Evolutionary conservation across 129 eudicot species (phyloP).

Genomic region (Saussurea involucrata): DNA sequence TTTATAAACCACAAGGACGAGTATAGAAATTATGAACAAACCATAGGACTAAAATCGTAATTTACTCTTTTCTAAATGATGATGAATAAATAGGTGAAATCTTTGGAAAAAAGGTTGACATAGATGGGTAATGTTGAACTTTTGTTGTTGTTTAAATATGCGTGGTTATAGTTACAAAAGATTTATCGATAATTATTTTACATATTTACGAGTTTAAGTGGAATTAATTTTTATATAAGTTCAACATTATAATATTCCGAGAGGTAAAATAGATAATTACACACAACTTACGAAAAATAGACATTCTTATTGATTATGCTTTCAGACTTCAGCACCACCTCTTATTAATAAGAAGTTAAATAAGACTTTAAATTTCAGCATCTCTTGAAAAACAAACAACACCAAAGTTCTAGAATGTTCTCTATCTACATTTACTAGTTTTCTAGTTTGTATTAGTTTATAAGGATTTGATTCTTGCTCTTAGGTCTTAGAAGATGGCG

Average conservation of each 20-base stretch:
- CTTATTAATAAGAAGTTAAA: too few species aligned
- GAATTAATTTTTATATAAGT: background rate
- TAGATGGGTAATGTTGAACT: background rate
- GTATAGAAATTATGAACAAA: too few species aligned
- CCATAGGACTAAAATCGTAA: too few species aligned
- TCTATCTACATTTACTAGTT: too few species aligned
- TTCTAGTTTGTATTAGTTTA: background rate
- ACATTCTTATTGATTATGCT: background rate
- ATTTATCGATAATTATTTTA: background rate
- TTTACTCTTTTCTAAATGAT: too few species aligned
- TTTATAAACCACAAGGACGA: too few species aligned
- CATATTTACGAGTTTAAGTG: background rate
- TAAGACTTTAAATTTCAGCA: too few species aligned
- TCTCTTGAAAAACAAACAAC: too few species aligned
- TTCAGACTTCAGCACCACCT: background rate
- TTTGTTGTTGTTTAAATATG: too few species aligned
- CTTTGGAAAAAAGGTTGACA: background rate
- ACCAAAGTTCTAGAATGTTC: too few species aligned
- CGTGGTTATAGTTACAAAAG: background rate
- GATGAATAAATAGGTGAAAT: too few species aligned
- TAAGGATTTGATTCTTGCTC: background rate
- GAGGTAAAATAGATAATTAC: background rate
- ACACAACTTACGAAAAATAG: background rate
- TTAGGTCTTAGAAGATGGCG: slow-evolving; percentile 88
- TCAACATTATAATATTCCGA: background rate